Base-by-base conservation (phyloP, 371 early-diverging fungal species). In the Blakeslea trispora region DNA sequence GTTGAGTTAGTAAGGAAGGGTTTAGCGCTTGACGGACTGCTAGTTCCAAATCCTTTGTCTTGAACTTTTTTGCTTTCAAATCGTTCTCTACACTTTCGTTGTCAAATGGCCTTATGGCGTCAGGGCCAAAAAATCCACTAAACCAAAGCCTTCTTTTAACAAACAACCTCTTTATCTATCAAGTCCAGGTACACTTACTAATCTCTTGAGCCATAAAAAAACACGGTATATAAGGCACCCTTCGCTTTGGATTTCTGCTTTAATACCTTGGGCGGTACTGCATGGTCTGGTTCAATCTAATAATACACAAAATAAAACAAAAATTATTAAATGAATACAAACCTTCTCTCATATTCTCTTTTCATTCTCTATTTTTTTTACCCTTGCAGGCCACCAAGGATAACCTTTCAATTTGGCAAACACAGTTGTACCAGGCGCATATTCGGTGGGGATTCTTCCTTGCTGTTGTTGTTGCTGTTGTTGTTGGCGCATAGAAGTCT, bases 361-460 rank as follows among this genome's bases (percentile, higher is more conserved):
- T n/a, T n/a, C 32, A 40, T 24, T n/a, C 23, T 41, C 43, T 45
- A n/a, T 46, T 59, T n/a, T 42, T 42, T 18, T 50, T 82, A 88
- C 90, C 66, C 81, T 79, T 45, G 85, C 85, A 14, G 90, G 90
- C 90, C 90, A 90, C 87, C 88, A 90, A 8, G 90, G 90, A 62
- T 83, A 90, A 13, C 88, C 88, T 66, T 86, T 86, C 40, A 90
- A 63, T 55, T 87, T 86, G 10, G 88, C 90, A 74, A 84, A 88
- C 50, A 88, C 86, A 45, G 76, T 77, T 23, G 78, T 81, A 44
- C 86, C 88, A 56, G 82, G 77, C 22, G 78, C 67, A 70, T 84
- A 83, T 34, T 66, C 58, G 45, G 21, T 32, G 21, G 11, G 31
- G 58, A 28, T 49, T 42, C 39, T 21, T 50, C 53, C 53, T 50